Evolutionary conservation across 2,329 filamentous ascomycete genomes (phyloP).

Genomic region (Cryphonectria japonica): DNA sequence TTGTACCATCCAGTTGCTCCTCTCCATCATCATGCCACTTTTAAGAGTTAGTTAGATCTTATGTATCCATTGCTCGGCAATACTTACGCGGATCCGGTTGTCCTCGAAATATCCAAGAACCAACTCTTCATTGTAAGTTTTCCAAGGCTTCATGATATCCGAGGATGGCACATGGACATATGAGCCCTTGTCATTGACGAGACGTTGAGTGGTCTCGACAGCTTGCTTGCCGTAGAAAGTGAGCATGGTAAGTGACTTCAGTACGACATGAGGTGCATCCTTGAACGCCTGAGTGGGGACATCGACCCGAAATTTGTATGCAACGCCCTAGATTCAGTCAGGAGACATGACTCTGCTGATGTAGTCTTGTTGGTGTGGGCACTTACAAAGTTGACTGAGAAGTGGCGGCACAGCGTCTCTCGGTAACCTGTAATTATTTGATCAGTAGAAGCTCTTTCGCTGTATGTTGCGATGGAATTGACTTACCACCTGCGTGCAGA

Average conservation of each 20-base stretch:
- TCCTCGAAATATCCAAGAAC: slow-evolving; percentile 65
- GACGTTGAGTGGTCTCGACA: slow-evolving; percentile 37
- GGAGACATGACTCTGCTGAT: slow-evolving; percentile 10
- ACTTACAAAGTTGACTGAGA: slow-evolving; percentile 56
- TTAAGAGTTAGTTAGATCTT: slow-evolving; percentile 5
- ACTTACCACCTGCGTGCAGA: slow-evolving; percentile 41
- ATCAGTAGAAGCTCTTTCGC: slow-evolving; percentile 4
- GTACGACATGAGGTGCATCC: slow-evolving; percentile 52
- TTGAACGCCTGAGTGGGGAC: slow-evolving; percentile 50
- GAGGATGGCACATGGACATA: slow-evolving; percentile 5
- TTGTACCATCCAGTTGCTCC: slow-evolving; percentile 61
- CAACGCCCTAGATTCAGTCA: slow-evolving; percentile 55
- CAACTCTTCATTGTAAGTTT: slow-evolving; percentile 66
- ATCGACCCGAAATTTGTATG: slow-evolving; percentile 65
- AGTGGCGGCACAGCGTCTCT: slow-evolving; percentile 56
- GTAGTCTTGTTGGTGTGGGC: neutral
- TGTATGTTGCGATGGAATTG: slow-evolving; percentile 24
- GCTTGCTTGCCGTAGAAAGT: slow-evolving; percentile 54
- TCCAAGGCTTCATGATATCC: slow-evolving; percentile 34
- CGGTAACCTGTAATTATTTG: slow-evolving; percentile 35
- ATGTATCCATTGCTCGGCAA: neutral
- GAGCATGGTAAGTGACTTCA: slow-evolving; percentile 49
- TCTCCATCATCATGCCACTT: slow-evolving; percentile 72
- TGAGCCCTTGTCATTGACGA: slow-evolving; percentile 18
- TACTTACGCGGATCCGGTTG: slow-evolving; percentile 58